Evolutionary conservation across 1,284 basidiomycete genomes (phyloP).

Genomic region (Salmacisia buchloeana): DNA sequence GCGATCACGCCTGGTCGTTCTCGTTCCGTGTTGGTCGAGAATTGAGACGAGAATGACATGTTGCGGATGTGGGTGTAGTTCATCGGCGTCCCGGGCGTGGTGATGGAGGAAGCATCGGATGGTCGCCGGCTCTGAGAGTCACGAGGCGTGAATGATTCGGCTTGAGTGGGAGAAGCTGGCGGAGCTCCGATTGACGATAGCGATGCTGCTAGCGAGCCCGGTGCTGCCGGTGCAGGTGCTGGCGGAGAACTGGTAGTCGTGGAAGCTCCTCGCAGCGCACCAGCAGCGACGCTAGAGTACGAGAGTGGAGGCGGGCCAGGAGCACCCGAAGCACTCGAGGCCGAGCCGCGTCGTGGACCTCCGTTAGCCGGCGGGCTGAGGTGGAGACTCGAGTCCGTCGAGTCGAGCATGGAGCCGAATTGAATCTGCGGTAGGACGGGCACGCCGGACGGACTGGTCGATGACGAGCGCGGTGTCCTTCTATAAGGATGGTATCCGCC

Average conservation of each 20-base stretch:
- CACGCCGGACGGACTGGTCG: conserved; percentile 17
- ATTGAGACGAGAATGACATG: conserved; percentile 12
- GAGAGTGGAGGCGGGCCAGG: conserved; percentile 1
- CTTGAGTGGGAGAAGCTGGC: background rate
- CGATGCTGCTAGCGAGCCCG: background rate
- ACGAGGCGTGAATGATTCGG: background rate
- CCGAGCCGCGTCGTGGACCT: background rate
- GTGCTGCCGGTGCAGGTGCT: background rate
- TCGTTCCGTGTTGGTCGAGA: conserved; percentile 3
- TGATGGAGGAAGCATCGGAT: background rate
- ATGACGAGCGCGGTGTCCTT: conserved; percentile 27
- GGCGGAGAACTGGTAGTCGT: background rate
- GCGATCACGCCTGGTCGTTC: conserved; percentile 9
- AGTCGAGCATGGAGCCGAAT: conserved; percentile 9
- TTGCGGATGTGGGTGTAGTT: background rate
- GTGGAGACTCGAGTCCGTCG: background rate
- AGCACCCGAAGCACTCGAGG: background rate
- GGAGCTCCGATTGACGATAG: background rate
- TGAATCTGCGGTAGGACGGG: conserved; percentile 8
- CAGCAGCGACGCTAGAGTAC: conserved; percentile 7
- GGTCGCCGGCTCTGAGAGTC: background rate
- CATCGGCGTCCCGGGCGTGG: background rate
- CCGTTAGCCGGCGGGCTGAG: background rate
- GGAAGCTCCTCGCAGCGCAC: background rate
- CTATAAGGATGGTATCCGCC: conserved; percentile 42